Base-by-base conservation (phyloP, 139 green algal species). In the Chlamydomonas applanata region DNA sequence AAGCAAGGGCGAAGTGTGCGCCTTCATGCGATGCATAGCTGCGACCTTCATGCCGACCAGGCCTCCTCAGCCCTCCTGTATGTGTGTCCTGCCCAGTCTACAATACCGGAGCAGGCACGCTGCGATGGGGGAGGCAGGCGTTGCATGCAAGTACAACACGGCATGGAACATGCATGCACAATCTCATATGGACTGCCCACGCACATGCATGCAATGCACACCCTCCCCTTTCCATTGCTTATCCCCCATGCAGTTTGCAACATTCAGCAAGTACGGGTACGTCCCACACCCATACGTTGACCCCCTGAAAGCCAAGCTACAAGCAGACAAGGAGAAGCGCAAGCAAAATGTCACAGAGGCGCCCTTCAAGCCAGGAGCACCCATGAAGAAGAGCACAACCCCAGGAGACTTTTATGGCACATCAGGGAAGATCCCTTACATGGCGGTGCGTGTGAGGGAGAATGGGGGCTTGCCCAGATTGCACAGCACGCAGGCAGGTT, bases 161-260 rank as follows among this genome's bases (percentile, higher is more conserved):
- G 4, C 16, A 24, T 29, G 19, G 62, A 1, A 49, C 25, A 64
- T 52, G 40, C 29, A 61, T 60, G n/a, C n/a, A n/a, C n/a, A n/a
- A n/a, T n/a, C n/a, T n/a, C n/a, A n/a, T n/a, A n/a, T n/a, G n/a
- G n/a, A n/a, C n/a, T n/a, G n/a, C n/a, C n/a, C n/a, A 9, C 33
- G 36, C 35, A 13, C 17, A 33, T 32, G 36, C 44, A 63, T 22
- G 27, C 25, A 36, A 62, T n/a, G 52, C 46, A 29, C 69, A 34
- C 56, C 33, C 30, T 76, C 22, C 33, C 63, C 30, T n/a, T 35
- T 56, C 2, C 44, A 20, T n/a, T n/a, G n/a, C n/a, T n/a, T n/a
- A n/a, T n/a, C n/a, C n/a, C 73, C 79, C 72, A 68, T 69, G n/a
- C 91, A 93, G 46, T 85, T 91, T 75, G 88, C 86, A 5, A 82